Evolutionary conservation across 2,329 filamentous ascomycete species (phyloP), one percentile per base, ranked within the genome.

Genomic region (Ambrosiella xylebori): DNA sequence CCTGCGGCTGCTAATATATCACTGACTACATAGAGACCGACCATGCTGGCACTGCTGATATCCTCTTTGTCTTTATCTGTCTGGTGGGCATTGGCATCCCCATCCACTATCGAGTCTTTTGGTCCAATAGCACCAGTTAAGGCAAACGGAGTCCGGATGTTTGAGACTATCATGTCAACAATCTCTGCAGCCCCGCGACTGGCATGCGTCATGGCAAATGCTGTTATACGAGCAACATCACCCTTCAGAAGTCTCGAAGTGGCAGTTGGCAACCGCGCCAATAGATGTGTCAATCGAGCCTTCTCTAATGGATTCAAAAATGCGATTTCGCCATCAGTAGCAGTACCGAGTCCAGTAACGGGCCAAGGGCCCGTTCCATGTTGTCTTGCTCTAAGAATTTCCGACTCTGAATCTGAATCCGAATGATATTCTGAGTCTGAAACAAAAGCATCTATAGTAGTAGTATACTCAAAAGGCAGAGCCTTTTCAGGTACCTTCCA

Each of bases 171-270:
- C 70, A 95, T 80, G 54, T 91, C 80, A n/a, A 95, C 89, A 40
- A 96, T 84, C 71, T 97, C 93, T 62, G 94, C 86, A 11, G 88
- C 86, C 13, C 90, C 93, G 17, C 82, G 78, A 44, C 85, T 87
- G 1, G 89, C 86, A 67, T 97, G 88, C 1, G 84, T 84, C 58
- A 97, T 88, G 11, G 90, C 90, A 69, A 97, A 96, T 2, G 85
- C 79, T 1, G 90, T 91, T 1, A 96, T 76, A 4, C 89, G 79
- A 1, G 88, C 90, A 51, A 97, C 80, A 65, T 97, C 88, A 2
- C 88, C 89, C 65, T 88, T 88, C 36, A 87, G 79, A 35, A 96
- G 74, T 63, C 79, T 85, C 1, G 82, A 79, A 44, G 88, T 80
- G 2, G 80, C 82, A 2, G 82, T 86, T 0, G 93, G 93, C 35